Evolutionary conservation across 2,329 filamentous ascomycete species (phyloP).

Genomic region (Incumbomyces delicatus): DNA sequence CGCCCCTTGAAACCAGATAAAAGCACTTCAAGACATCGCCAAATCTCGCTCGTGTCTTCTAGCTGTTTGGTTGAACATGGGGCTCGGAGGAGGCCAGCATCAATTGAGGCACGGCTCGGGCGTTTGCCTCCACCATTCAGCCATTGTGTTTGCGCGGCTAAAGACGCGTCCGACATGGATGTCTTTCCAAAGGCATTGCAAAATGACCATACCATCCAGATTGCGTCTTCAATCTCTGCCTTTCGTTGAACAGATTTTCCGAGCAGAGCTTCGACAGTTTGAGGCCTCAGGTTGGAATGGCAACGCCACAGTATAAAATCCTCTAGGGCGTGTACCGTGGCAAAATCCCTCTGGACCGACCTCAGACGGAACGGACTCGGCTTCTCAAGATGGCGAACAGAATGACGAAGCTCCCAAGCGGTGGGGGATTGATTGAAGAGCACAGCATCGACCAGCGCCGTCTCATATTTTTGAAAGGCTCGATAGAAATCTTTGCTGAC

Average conservation of each 20-base stretch:
- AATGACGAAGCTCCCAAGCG: slow-evolving; percentile 19
- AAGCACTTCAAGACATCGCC: slow-evolving; percentile 50
- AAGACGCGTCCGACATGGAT: slow-evolving; percentile 19
- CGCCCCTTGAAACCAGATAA: slow-evolving; percentile 47
- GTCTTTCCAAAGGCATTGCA: slow-evolving; percentile 51
- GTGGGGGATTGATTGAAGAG: slow-evolving; percentile 16
- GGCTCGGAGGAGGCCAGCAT: slow-evolving; percentile 42
- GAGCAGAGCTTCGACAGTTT: slow-evolving; percentile 45
- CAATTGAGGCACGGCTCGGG: slow-evolving; percentile 20
- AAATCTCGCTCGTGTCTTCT: slow-evolving; percentile 56
- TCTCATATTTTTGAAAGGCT: slow-evolving; percentile 19
- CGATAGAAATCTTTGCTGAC: slow-evolving; percentile 19
- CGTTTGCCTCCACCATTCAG: slow-evolving; percentile 41
- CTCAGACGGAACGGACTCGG: slow-evolving; percentile 15
- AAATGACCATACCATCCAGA: slow-evolving; percentile 59
- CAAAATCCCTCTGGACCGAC: slow-evolving; percentile 33
- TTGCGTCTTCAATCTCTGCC: slow-evolving; percentile 48
- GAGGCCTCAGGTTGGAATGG: slow-evolving; percentile 45
- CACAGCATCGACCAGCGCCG: slow-evolving; percentile 15
- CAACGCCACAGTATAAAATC: slow-evolving; percentile 47
- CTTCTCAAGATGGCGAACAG: slow-evolving; percentile 11
- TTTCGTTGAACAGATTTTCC: slow-evolving; percentile 37
- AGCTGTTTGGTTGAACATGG: slow-evolving; percentile 43
- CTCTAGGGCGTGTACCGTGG: slow-evolving; percentile 46
- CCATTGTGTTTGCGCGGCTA: slow-evolving; percentile 49